Percentiles rank a stretch among this genome's conserved stretches.
Evolutionary conservation across 1,139 yeast species (phyloP).

Genomic region (Hansenula lynferdii): DNA sequence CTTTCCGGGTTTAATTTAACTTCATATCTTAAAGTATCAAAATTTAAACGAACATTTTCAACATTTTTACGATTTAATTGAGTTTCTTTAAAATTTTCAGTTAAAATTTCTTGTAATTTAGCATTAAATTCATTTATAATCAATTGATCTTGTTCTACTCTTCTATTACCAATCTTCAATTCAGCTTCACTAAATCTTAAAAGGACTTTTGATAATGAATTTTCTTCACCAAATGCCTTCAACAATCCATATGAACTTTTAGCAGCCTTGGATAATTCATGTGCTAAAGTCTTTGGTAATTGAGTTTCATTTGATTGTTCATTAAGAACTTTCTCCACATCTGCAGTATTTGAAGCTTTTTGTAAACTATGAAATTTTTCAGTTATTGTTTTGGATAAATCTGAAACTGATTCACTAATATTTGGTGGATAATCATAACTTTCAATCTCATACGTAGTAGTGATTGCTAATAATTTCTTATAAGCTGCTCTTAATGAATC

Average conservation of each 20-base stretch:
- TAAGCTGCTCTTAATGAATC: constrained; percentile 74
- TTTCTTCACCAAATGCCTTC: constrained; percentile 31
- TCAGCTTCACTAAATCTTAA: constrained; percentile 53
- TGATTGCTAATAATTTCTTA: constrained; percentile 67
- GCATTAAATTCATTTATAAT: constrained; percentile 53
- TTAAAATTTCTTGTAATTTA: constrained; percentile 45
- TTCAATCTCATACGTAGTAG: constrained; percentile 69
- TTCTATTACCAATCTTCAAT: constrained; percentile 53
- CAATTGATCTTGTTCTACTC: constrained; percentile 62
- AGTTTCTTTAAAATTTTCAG: constrained; percentile 57
- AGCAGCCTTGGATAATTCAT: constrained; percentile 45
- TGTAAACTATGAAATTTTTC: constrained; percentile 54
- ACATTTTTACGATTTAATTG: constrained; percentile 61
- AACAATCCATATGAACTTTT: constrained; percentile 30
- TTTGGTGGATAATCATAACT: constrained; percentile 85
- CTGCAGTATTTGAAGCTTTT: constrained; percentile 58
- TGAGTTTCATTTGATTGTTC: constrained; percentile 23
- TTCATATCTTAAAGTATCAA: constrained; percentile 63
- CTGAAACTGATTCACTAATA: constrained; percentile 57
- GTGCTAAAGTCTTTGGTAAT: constrained; percentile 45
- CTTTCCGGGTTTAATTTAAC: constrained; percentile 32
- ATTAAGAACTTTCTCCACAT: constrained; percentile 48
- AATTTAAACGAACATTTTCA: constrained; percentile 61
- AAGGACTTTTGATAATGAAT: constrained; percentile 49
- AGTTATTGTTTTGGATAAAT: constrained; percentile 53